Evolutionary conservation across 305 asterid species (phyloP).

Genomic region (Fraxinus latifolia): DNA sequence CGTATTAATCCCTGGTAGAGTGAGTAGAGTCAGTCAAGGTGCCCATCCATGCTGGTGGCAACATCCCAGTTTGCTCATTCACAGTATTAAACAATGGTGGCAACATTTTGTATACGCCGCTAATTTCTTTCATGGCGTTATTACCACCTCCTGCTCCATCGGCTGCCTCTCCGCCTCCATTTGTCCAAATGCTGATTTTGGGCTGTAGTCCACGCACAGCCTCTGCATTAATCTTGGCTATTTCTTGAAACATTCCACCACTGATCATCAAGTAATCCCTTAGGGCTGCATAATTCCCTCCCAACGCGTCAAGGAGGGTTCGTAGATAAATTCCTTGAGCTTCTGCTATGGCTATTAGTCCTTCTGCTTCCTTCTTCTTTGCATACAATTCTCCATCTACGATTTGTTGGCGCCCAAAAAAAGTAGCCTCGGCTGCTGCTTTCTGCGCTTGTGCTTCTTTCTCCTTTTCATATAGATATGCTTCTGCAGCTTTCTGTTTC

Average conservation of each 20-base stretch:
- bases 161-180: constrained; percentile 21
- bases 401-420: constrained; percentile 21
- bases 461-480: constrained; percentile 27
- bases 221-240: constrained; percentile 31
- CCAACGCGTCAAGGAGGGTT: constrained; percentile 22
- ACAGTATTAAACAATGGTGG: constrained; percentile 34
- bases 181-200: constrained; percentile 35
- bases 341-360: constrained; percentile 25
- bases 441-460: constrained; percentile 27
- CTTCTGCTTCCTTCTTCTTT: constrained; percentile 32
- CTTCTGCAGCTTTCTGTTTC: constrained; percentile 35
- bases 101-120: constrained; percentile 32
- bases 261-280: constrained; percentile 36
- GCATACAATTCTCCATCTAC: constrained; percentile 32
- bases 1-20: background rate
- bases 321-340: constrained; percentile 30
- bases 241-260: constrained; percentile 29
- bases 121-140: constrained; percentile 24
- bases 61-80: constrained; percentile 36
- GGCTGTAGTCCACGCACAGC: constrained; percentile 30
- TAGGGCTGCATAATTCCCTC: constrained; percentile 28
- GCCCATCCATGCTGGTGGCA: constrained; percentile 40
- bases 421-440: constrained; percentile 32
- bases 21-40: constrained; percentile 9
- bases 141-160: constrained; percentile 1